Conservation (phyloP, 2,329 filamentous ascomycete species). For the Aureobasidium lini region DNA sequence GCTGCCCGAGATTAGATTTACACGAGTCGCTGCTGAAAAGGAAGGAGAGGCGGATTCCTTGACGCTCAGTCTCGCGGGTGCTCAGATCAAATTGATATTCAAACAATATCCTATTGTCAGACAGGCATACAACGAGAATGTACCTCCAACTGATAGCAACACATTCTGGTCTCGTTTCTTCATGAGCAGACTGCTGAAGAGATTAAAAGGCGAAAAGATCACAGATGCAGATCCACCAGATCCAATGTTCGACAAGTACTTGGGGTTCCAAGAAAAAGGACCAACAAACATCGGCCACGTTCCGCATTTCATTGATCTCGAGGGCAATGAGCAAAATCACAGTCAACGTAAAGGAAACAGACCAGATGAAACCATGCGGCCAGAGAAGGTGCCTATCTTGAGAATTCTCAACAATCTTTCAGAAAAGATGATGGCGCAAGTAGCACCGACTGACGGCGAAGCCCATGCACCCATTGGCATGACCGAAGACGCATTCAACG, state of each 20-base stretch:
- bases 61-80: conserved; percentile 77
- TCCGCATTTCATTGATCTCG: conserved; percentile 83
- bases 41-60: conserved; percentile 60
- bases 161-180: conserved; percentile 97
- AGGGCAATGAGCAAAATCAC: conserved; percentile 91
- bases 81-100: conserved; percentile 90
- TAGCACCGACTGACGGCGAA: conserved; percentile 69
- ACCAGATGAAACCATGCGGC: conserved; percentile 85
- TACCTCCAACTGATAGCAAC: conserved; percentile 59
- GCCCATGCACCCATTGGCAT: conserved; percentile 57
- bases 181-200: conserved; percentile 81
- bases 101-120: conserved; percentile 86
- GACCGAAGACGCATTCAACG: conserved; percentile 65
- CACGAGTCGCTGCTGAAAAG: conserved; percentile 23
- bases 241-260: conserved; percentile 75
- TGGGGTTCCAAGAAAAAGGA: conserved; percentile 56
- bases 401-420: conserved; percentile 83
- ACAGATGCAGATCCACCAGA: conserved; percentile 70
- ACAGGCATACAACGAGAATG: conserved; percentile 86
- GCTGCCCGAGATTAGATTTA: conserved; percentile 69
- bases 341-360: conserved; percentile 80
- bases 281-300: conserved; percentile 54
- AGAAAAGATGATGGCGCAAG: conserved; percentile 86
- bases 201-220: conserved; percentile 81
- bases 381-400: conserved; percentile 80